These are phyloP conservation scores for Anisodus tanguticus DNA, from an alignment of 257 asterid genomes.

Conservation along the genomic window DNA sequence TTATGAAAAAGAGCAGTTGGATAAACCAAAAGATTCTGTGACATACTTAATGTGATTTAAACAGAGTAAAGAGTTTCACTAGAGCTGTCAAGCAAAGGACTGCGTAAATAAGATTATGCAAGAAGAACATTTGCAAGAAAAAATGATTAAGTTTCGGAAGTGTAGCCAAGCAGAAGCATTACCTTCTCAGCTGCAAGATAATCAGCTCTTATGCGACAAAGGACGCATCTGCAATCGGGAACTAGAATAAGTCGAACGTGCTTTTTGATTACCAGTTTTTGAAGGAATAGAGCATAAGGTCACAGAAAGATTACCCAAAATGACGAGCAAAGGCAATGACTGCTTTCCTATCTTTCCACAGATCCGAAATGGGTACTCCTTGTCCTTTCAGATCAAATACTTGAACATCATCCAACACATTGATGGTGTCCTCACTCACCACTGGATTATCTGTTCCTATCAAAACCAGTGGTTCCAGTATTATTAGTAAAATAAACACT, in stretches of 20 bases:
- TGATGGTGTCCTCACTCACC: slow-evolving; percentile 45
- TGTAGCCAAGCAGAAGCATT: slow-evolving; percentile 22
- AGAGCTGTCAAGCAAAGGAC: no score
- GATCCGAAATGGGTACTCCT: slow-evolving; percentile 65
- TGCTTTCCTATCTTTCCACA: slow-evolving; percentile 96
- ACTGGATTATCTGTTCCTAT: slow-evolving; percentile 56
- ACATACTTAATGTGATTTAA: no score
- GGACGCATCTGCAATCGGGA: slow-evolving; percentile 73
- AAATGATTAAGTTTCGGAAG: not conserved
- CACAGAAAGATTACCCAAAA: slow-evolving; percentile 65
- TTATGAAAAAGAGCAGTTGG: no score
- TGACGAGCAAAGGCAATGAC: slow-evolving; percentile 98
- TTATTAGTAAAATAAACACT: not conserved
- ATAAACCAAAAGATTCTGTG: no score
- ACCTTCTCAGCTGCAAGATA: slow-evolving; percentile 88
- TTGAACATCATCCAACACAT: slow-evolving; percentile 58
- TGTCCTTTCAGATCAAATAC: slow-evolving; percentile 75
- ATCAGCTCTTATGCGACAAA: slow-evolving; percentile 90
- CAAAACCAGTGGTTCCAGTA: not conserved
- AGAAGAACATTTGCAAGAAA: not conserved
- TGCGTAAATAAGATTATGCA: no score
- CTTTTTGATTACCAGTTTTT: not conserved
- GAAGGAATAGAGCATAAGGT: not conserved
- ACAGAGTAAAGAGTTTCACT: no score
- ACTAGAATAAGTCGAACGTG: not conserved